Evolutionary conservation across 306 rosid genomes (phyloP).

Genomic region (Psophocarpus tetragonolobus): DNA sequence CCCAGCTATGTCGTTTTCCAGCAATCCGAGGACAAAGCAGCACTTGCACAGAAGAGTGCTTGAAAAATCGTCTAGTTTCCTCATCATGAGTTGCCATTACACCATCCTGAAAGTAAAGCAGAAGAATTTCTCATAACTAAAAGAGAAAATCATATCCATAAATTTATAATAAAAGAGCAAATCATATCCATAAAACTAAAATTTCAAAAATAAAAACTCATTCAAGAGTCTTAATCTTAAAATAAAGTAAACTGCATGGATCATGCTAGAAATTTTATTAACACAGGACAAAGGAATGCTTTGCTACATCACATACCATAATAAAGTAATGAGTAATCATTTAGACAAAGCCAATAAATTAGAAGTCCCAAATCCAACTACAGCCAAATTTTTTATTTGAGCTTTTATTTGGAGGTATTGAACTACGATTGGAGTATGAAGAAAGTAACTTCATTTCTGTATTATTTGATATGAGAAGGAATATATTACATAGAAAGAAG

Average conservation of each 20-base stretch:
- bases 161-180: slow-evolving; percentile 1
- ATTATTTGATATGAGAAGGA: background rate
- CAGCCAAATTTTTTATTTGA: background rate
- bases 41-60: slow-evolving; percentile 91
- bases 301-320: background rate
- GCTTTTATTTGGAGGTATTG: background rate
- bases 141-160: background rate
- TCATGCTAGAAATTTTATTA: background rate
- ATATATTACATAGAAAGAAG: background rate
- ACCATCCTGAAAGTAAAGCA: slow-evolving; percentile 73
- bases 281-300: background rate
- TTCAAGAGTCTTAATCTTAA: slow-evolving; percentile 20
- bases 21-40: slow-evolving; percentile 88
- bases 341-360: background rate
- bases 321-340: background rate
- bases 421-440: background rate
- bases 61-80: slow-evolving; percentile 92
- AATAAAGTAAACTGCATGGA: slow-evolving; percentile 12
- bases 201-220: background rate
- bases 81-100: slow-evolving; percentile 97
- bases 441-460: background rate
- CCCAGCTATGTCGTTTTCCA: slow-evolving; percentile 93
- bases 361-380: slow-evolving; percentile 14
- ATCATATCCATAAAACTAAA: background rate
- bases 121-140: slow-evolving; percentile 14